Conservation (phyloP, 345 rosid genomes). For the Diplotaxis tenuifolia region DNA sequence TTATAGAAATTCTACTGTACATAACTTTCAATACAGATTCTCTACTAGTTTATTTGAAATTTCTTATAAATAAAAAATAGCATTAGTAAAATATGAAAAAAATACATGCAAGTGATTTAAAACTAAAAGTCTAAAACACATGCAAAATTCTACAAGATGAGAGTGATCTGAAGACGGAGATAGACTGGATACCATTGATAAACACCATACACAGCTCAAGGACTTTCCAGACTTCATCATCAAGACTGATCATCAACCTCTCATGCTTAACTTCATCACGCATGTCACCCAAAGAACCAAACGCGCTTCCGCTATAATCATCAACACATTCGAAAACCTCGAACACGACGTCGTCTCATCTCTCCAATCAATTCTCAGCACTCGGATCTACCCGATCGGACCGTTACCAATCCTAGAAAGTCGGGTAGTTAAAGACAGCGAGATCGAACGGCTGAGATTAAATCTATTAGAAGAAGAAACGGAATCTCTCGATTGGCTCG, state of each 20-base stretch:
- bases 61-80: not conserved
- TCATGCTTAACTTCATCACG: constrained; percentile 35
- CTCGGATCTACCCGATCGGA: constrained; percentile 43
- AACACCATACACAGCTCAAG: constrained; percentile 35
- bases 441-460: constrained; percentile 32
- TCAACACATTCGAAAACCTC: constrained; percentile 47
- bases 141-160: constrained; percentile 36
- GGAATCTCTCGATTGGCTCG: constrained; percentile 50
- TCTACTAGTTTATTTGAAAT: not conserved
- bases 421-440: not conserved
- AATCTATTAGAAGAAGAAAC: constrained; percentile 57
- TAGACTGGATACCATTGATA: constrained; percentile 56
- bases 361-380: constrained; percentile 25
- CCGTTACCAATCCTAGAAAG: constrained; percentile 37
- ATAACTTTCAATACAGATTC: not conserved
- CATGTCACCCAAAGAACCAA: constrained; percentile 16
- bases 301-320: constrained; percentile 39
- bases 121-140: not conserved
- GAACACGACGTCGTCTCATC: constrained; percentile 34
- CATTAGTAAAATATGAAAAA: not conserved
- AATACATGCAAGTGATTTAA: not conserved
- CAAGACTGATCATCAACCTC: constrained; percentile 39
- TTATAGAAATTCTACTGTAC: not conserved
- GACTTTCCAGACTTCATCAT: constrained; percentile 48
- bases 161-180: constrained; percentile 36